These are phyloP conservation scores for Nicotiana tabacum DNA, from an alignment of 257 asterid genomes.

Conservation along the genomic window DNA sequence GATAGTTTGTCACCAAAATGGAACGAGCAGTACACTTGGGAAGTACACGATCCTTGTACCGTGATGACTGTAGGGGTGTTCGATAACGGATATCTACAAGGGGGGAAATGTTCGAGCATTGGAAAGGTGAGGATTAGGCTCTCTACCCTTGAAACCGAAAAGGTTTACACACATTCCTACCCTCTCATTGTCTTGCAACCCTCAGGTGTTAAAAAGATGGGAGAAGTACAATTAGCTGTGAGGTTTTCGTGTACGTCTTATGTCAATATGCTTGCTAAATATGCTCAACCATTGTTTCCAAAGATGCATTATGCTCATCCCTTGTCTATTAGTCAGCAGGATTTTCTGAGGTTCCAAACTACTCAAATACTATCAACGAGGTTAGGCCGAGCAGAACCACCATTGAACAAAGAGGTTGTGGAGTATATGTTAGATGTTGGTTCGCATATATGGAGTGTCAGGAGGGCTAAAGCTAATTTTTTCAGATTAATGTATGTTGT, in stretches of 20 bases:
- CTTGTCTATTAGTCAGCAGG: conserved; percentile 46
- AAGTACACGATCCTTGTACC: conserved; percentile 76
- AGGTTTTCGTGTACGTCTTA: conserved; percentile 70
- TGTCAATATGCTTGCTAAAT: conserved; percentile 57
- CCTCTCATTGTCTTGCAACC: conserved; percentile 63
- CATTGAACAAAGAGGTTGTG: conserved; percentile 53
- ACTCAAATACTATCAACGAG: conserved; percentile 41
- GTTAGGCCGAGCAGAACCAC: conserved; percentile 74
- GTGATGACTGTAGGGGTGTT: conserved; percentile 63
- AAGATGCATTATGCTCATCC: conserved; percentile 81
- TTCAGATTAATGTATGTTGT: conserved; percentile 41
- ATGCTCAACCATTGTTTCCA: conserved; percentile 57
- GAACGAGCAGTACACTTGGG: conserved; percentile 94
- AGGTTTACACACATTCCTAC: conserved; percentile 76
- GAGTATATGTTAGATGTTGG: conserved; percentile 71
- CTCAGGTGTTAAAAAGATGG: conserved; percentile 69
- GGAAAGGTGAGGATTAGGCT: conserved; percentile 83
- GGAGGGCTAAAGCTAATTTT: conserved; percentile 78
- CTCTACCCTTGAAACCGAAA: conserved; percentile 71
- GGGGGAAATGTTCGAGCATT: conserved; percentile 51
- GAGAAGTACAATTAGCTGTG: conserved; percentile 76
- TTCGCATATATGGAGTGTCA: conserved; percentile 69
- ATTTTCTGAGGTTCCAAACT: conserved; percentile 47
- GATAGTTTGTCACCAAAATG: conserved; percentile 60
- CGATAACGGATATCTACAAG: conserved; percentile 64